A percentile compares a stretch with the other conserved stretches of the same genome.
phyloP scores from a whole-genome alignment of 2,329 filamentous ascomycete species.

The Xylaria sp. region DNA sequence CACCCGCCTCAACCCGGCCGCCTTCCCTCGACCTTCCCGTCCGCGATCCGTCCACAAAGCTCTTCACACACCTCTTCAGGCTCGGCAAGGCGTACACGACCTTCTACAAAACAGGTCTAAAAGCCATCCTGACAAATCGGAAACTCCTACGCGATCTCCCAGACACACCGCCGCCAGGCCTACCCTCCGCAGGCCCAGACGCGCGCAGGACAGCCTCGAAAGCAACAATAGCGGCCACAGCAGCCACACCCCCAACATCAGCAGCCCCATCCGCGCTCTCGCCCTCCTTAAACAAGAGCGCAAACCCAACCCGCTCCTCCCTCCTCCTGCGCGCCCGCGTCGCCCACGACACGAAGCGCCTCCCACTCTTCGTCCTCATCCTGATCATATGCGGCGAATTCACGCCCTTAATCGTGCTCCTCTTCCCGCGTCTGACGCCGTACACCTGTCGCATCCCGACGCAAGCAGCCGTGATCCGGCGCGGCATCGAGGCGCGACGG shows the following conservation, averaged over 20 bases:
- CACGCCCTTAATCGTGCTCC: conserved; percentile 81
- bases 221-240: neutral
- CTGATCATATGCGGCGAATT: conserved; percentile 86
- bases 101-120: conserved; percentile 91
- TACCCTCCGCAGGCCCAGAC: neutral
- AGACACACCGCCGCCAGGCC: conserved; percentile 23
- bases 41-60: conserved; percentile 58
- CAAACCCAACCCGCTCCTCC: conserved; percentile 69
- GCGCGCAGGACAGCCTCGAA: conserved; percentile 60
- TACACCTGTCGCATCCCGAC: conserved; percentile 83
- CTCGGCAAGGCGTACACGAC: conserved; percentile 79
- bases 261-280: neutral
- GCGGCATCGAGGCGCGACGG: conserved; percentile 64
- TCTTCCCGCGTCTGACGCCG: conserved; percentile 77
- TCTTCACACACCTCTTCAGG: conserved; percentile 65
- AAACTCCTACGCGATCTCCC: conserved; percentile 57
- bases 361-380: conserved; percentile 82
- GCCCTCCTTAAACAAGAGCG: conserved; percentile 40
- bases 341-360: conserved; percentile 76
- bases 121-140: conserved; percentile 77
- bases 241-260: neutral
- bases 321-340: conserved; percentile 77
- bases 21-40: conserved; percentile 73
- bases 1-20: conserved; percentile 77
- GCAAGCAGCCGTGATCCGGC: conserved; percentile 71